Base-by-base conservation (phyloP, 108 stramenopile genomes). In the Pseudonitzschia multistriata region DNA sequence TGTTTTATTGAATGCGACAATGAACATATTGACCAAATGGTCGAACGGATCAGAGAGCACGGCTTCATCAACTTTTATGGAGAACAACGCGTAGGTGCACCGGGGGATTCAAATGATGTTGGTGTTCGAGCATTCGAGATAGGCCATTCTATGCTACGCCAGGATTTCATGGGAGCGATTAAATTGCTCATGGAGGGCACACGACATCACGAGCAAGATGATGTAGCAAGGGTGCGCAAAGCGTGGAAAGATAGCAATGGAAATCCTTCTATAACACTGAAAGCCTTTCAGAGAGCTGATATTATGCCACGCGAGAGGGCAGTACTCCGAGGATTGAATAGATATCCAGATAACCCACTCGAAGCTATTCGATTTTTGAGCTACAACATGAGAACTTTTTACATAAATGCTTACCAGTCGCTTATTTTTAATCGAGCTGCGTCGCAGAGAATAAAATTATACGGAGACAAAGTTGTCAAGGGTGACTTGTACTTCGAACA, bases 11-110 rank as follows among this genome's bases (percentile, higher is more conserved):
- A 73, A 21, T 76, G 83, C 39, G 73, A 81, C 21, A n/a, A 60
- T 57, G 50, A 57, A 7, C 86, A 92, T 64, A 27, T 88, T n/a
- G 36, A 73, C 50, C 50, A 52, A 15, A 88, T 85, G 81, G 77
- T 80, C 14, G 74, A 82, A 28, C 66, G 88, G 27, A 62, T 93
- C 21, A 59, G 61, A n/a, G 40, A 68, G 5, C 56, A 50, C 57
- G 92, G 92, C 3, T 96, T 96, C 63, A 75, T 96, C 49, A 96
- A 96, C 68, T 96, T 90, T 71, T 96, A 79, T 68, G 95, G 95
- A 8, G 86, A 90, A 63, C 95, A 96, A 76, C 76, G 95, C 14
- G 80, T 96, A 1, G 95, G 95, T 28, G 69, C 73, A 24, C 81
- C 95, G 13, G 95, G 92, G 5, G 34, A 34, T 5, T 21, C 29